Conservation (phyloP, 192 early-diverging fungal genomes). For the Coemansia reversa region DNA sequence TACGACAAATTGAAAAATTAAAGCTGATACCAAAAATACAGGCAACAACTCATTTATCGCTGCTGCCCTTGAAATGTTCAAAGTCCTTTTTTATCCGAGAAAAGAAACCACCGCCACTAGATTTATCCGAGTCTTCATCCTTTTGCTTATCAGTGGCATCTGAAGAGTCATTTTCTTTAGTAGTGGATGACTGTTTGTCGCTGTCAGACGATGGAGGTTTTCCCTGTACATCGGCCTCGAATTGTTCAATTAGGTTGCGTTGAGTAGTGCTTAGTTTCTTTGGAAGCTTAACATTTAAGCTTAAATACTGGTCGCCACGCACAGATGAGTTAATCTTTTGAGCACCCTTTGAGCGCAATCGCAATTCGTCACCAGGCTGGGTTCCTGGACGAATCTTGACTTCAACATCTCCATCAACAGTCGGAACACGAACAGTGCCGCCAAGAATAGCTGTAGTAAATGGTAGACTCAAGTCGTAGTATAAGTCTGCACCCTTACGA, state of each 20-base stretch:
- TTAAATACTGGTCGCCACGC: constrained; percentile 91
- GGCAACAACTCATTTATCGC: constrained; percentile 14
- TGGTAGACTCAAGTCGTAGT: constrained; percentile 72
- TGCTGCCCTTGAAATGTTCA: constrained; percentile 56
- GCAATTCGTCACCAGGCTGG: constrained; percentile 85
- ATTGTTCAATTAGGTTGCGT: constrained; percentile 64
- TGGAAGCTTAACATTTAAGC: constrained; percentile 81
- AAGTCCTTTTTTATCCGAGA: constrained; percentile 57
- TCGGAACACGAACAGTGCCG: constrained; percentile 81
- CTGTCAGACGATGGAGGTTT: constrained; percentile 1
- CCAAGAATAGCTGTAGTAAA: constrained; percentile 87
- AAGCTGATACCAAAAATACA: neutral
- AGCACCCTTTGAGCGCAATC: constrained; percentile 78
- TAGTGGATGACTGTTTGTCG: neutral
- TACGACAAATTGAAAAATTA: neutral
- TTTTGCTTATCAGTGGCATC: neutral
- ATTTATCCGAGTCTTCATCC: constrained; percentile 3
- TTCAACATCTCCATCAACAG: constrained; percentile 95
- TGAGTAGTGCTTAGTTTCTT: constrained; percentile 52
- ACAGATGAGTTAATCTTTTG: constrained; percentile 56
- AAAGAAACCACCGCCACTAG: constrained; percentile 54
- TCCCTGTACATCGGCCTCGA: constrained; percentile 44
- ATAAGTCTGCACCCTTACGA: constrained; percentile 79
- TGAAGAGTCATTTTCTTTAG: neutral
- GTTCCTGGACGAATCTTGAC: constrained; percentile 80